These are phyloP conservation scores for Ganoderma lucidum DNA, from an alignment of 1,284 basidiomycete species.

Conservation along the genomic window DNA sequence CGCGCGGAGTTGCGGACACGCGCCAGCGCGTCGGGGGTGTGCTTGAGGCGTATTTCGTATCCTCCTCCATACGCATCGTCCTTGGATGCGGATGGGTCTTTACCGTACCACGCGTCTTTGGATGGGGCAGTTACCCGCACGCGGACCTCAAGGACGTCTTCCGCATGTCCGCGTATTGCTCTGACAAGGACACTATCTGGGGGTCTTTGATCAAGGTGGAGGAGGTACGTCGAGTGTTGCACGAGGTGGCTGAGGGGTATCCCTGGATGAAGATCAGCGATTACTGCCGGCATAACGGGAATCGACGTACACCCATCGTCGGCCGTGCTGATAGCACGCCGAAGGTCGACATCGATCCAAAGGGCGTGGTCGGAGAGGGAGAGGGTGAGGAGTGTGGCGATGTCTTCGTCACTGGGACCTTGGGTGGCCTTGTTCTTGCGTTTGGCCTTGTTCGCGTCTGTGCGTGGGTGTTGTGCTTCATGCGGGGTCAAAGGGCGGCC, in stretches of 20 bases:
- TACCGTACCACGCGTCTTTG: constrained; percentile 48
- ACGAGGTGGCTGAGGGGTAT: constrained; percentile 64
- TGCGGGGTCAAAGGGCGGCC: background rate
- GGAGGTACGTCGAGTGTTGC: constrained; percentile 46
- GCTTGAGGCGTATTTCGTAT: constrained; percentile 67
- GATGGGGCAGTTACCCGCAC: constrained; percentile 58
- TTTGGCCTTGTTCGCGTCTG: background rate
- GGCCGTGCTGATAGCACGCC: constrained; percentile 53
- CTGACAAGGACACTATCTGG: constrained; percentile 61
- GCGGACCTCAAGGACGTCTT: constrained; percentile 61
- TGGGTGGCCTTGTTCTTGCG: constrained; percentile 4
- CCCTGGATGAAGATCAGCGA: constrained; percentile 48
- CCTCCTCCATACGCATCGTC: constrained; percentile 44
- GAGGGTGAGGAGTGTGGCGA: constrained; percentile 57
- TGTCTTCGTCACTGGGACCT: constrained; percentile 49
- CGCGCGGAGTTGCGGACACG: constrained; percentile 46
- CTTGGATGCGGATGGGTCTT: constrained; percentile 29
- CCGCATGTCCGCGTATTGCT: constrained; percentile 56
- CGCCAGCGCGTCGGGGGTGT: constrained; percentile 45
- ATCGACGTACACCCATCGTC: constrained; percentile 59
- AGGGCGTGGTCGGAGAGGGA: constrained; percentile 72
- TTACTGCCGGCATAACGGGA: constrained; percentile 17
- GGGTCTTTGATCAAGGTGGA: constrained; percentile 38
- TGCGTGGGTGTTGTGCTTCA: background rate
- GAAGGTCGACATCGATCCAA: constrained; percentile 63